Percentiles rank a stretch among this genome's conserved stretches.
Conservation (phyloP, 2,329 filamentous ascomycete genomes). For the Cercospora berteroae region DNA sequence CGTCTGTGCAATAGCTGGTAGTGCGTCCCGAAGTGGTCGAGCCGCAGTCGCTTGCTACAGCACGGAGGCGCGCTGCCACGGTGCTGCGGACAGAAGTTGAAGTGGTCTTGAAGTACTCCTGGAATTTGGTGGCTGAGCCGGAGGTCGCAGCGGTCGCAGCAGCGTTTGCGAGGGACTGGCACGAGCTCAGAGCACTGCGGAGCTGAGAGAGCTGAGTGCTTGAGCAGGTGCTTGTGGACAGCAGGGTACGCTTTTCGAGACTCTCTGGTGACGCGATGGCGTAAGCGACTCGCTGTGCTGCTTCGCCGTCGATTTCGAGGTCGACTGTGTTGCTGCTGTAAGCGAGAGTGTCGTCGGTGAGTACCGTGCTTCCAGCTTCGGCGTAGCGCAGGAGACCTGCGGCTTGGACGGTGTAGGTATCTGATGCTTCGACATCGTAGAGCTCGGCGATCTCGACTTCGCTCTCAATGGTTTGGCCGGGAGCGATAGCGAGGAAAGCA, state of each 20-base stretch:
- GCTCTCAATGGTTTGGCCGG: constrained; percentile 51
- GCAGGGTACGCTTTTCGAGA: constrained; percentile 8
- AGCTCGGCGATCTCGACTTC: constrained; percentile 57
- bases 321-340: constrained; percentile 60
- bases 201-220: constrained; percentile 7
- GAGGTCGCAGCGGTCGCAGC: constrained; percentile 12
- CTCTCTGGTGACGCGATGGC: constrained; percentile 37
- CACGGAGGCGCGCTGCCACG: constrained; percentile 54
- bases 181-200: constrained; percentile 12
- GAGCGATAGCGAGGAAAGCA: constrained; percentile 51
- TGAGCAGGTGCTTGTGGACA: constrained; percentile 9
- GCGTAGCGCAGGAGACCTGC: constrained; percentile 56
- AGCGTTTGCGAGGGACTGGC: constrained; percentile 6
- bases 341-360: constrained; percentile 53
- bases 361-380: constrained; percentile 50
- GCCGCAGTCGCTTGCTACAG: constrained; percentile 56
- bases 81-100: constrained; percentile 45
- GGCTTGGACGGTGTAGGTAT: constrained; percentile 9
- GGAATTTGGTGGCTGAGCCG: constrained; percentile 11
- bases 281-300: constrained; percentile 53
- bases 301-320: constrained; percentile 56
- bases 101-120: constrained; percentile 57
- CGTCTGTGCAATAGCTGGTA: constrained; percentile 60
- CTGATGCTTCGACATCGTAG: constrained; percentile 47
- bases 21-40: constrained; percentile 52